Evolutionary conservation across 371 early-diverging fungal species (phyloP).

Genomic region (Lichtheimia ornata): DNA sequence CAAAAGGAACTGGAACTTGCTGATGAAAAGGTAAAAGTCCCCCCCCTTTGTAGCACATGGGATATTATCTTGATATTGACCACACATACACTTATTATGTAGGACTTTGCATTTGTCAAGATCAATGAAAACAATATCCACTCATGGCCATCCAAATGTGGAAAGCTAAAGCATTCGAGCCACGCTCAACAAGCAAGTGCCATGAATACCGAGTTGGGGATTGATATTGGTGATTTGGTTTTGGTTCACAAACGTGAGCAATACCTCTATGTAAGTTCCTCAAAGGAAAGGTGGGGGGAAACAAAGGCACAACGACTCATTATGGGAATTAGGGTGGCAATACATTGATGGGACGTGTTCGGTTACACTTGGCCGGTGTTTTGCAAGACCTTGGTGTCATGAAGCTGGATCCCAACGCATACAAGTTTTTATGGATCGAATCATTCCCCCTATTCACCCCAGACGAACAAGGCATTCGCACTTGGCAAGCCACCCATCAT

Average conservation of each 20-base stretch:
- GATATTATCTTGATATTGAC: not conserved
- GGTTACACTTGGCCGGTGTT: conserved; percentile 58
- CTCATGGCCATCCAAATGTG: conserved; percentile 57
- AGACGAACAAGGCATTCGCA: conserved; percentile 47
- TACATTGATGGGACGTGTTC: conserved; percentile 76
- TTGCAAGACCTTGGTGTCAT: conserved; percentile 63
- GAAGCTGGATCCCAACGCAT: conserved; percentile 44
- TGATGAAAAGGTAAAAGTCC: conserved; percentile 28
- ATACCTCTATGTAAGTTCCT: conserved; percentile 53
- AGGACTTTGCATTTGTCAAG: conserved; percentile 55
- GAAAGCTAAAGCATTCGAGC: conserved; percentile 30
- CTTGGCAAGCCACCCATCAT: conserved; percentile 81
- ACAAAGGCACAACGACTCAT: too few relatives aligned
- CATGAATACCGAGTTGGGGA: conserved; percentile 34
- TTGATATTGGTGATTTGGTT: conserved; percentile 63
- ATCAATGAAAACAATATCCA: conserved; percentile 56
- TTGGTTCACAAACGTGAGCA: conserved; percentile 58
- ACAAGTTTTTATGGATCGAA: conserved; percentile 86
- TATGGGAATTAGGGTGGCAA: conserved; percentile 59
- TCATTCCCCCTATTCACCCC: conserved; percentile 89
- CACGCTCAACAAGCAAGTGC: conserved; percentile 17
- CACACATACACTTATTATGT: not conserved
- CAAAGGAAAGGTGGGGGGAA: too few relatives aligned
- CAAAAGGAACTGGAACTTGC: conserved; percentile 28
- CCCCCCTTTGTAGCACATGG: not conserved